Percentiles rank a stretch among this genome's conserved stretches.
Evolutionary conservation across 768 basidiomycete genomes (phyloP).

Genomic region (Roridomyces roridus): DNA sequence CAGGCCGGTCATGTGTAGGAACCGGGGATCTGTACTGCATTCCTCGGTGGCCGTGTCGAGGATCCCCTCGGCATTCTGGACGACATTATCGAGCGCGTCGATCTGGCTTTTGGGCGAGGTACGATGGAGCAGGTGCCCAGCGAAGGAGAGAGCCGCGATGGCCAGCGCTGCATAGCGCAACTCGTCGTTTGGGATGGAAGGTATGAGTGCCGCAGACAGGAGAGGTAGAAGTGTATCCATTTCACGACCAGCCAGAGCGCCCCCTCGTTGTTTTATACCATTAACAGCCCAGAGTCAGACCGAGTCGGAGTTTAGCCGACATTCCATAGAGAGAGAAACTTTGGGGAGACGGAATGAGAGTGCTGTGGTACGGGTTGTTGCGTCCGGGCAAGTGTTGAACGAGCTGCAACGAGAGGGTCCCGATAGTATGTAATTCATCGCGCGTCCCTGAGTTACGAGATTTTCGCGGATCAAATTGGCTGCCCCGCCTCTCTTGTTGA

Average conservation of each 20-base stretch:
- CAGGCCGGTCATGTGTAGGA: not conserved
- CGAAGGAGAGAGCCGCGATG: not conserved
- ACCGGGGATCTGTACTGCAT: conserved; percentile 4
- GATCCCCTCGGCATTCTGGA: not conserved
- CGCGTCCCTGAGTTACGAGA: too few species aligned
- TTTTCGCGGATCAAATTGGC: too few species aligned
- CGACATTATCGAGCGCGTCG: not conserved
- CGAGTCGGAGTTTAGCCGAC: too few species aligned
- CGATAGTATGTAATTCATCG: too few species aligned
- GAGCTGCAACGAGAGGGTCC: too few species aligned
- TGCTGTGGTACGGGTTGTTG: too few species aligned
- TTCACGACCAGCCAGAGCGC: too few species aligned
- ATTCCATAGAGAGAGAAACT: not conserved
- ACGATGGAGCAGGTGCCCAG: not conserved
- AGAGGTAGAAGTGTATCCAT: not conserved
- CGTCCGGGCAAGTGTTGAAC: too few species aligned
- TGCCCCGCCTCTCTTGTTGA: too few species aligned
- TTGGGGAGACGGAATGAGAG: too few species aligned
- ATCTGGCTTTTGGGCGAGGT: not conserved
- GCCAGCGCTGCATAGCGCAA: not conserved
- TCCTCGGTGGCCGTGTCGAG: not conserved
- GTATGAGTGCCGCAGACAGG: not conserved
- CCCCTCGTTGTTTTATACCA: too few species aligned
- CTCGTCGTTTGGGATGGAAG: not conserved
- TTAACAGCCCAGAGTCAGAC: too few species aligned